Conservation (phyloP, 2,329 filamentous ascomycete species). For the Tolypocladium tropicale region DNA sequence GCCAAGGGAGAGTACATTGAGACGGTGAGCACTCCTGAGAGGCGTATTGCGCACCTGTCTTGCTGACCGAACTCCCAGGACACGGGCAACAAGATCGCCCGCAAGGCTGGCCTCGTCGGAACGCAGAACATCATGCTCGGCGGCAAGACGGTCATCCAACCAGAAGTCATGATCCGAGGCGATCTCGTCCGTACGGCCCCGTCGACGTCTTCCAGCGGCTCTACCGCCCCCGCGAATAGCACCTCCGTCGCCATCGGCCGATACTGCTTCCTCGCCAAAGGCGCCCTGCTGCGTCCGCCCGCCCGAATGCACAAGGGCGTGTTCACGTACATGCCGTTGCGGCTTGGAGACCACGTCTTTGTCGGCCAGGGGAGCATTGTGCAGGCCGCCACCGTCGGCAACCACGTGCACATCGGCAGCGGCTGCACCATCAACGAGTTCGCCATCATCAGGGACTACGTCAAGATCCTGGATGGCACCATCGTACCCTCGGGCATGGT, state of each 20-base stretch:
- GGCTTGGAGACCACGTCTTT: constrained; percentile 91
- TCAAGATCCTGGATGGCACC: constrained; percentile 73
- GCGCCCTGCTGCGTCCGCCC: constrained; percentile 71
- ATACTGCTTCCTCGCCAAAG: constrained; percentile 79
- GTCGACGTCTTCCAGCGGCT: constrained; percentile 24
- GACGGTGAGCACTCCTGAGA: constrained; percentile 46
- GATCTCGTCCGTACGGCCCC: constrained; percentile 60
- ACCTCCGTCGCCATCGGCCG: constrained; percentile 79
- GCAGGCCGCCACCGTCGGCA: constrained; percentile 74
- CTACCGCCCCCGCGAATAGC: constrained; percentile 35
- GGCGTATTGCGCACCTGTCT: neutral
- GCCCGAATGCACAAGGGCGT: constrained; percentile 70
- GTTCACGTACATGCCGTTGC: constrained; percentile 78
- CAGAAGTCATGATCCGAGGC: constrained; percentile 86
- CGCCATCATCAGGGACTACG: constrained; percentile 87
- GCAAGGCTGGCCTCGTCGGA: constrained; percentile 81
- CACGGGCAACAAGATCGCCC: constrained; percentile 96
- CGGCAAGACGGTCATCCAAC: constrained; percentile 91
- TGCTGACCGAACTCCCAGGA: constrained; percentile 45
- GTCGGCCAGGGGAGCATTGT: constrained; percentile 67
- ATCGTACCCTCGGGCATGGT: constrained; percentile 84
- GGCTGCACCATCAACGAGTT: constrained; percentile 74
- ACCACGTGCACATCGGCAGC: constrained; percentile 75
- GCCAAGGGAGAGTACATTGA: constrained; percentile 93
- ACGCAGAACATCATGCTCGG: constrained; percentile 97